phyloP scores from a whole-genome alignment of 352 stramenopile genomes.

The Globisporangium takayamanum region DNA sequence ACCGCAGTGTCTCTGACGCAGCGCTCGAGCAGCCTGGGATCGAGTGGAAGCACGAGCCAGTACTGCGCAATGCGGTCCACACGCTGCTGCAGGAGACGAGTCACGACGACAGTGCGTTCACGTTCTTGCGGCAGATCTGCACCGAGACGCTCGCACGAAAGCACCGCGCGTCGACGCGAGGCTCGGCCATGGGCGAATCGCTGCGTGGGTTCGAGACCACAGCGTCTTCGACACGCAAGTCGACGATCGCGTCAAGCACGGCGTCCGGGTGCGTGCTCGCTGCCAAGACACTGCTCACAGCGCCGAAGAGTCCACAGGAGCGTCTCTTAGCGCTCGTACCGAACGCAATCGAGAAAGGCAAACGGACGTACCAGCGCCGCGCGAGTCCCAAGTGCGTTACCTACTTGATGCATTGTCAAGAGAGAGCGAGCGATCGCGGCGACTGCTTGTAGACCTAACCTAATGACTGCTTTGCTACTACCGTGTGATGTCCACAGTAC shows the following conservation, averaged over 20 bases:
- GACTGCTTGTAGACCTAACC: no score
- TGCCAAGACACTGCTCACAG: conserved; percentile 10
- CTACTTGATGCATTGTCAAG: not conserved
- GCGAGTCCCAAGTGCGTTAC: conserved; percentile 20
- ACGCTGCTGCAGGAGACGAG: conserved; percentile 47
- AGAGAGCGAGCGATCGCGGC: not conserved
- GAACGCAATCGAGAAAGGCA: conserved; percentile 44
- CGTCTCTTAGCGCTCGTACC: conserved; percentile 34
- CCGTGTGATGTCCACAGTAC: not conserved
- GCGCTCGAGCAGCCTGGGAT: not conserved
- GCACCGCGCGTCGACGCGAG: conserved; percentile 1
- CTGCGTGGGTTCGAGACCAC: not conserved
- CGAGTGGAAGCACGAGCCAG: conserved; percentile 18
- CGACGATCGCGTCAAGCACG: conserved; percentile 4
- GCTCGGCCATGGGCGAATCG: not conserved
- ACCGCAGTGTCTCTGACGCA: no score
- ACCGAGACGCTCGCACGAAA: conserved; percentile 29
- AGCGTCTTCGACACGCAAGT: not conserved
- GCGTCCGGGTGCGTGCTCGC: conserved; percentile 1
- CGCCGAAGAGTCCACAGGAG: conserved; percentile 55
- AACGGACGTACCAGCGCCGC: conserved; percentile 26
- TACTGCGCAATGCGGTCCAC: conserved; percentile 40
- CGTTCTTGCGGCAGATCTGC: conserved; percentile 63
- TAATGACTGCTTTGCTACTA: not conserved
- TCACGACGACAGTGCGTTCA: conserved; percentile 35